Conservation (phyloP, 192 early-diverging fungal species). For the Chytriomyces confervae region DNA sequence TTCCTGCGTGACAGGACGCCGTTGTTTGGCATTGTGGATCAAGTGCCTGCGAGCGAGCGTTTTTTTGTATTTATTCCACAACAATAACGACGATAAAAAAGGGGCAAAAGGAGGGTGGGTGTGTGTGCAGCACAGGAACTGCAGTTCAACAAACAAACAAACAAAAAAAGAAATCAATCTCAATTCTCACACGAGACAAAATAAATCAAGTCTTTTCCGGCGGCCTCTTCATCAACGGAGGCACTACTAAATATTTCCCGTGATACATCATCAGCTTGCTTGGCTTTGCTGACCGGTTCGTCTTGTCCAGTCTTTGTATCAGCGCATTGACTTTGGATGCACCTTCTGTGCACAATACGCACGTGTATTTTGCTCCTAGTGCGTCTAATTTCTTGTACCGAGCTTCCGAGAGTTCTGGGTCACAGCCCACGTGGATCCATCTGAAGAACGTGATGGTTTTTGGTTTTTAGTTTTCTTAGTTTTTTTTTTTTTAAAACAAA, state of each 20-base stretch:
- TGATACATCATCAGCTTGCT: slow-evolving; percentile 38
- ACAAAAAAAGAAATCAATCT: too few relatives aligned
- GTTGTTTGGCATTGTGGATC: too few relatives aligned
- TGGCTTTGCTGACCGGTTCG: slow-evolving; percentile 9
- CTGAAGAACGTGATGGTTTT: slow-evolving; percentile 35
- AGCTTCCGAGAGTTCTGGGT: slow-evolving; percentile 49
- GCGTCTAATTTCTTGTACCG: slow-evolving; percentile 44
- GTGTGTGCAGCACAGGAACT: too few relatives aligned
- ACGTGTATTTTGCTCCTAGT: slow-evolving; percentile 52
- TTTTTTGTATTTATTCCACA: too few relatives aligned
- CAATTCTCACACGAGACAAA: too few relatives aligned
- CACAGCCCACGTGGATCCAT: slow-evolving; percentile 64
- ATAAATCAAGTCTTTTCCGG: slow-evolving; percentile 16
- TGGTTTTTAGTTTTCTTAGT: slow-evolving; percentile 12
- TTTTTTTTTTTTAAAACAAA: slow-evolving; percentile 13
- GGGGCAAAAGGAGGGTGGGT: too few relatives aligned
- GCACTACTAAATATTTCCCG: slow-evolving; percentile 40
- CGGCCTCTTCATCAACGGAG: slow-evolving; percentile 38
- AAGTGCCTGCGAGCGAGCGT: too few relatives aligned
- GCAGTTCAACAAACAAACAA: too few relatives aligned
- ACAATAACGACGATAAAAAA: too few relatives aligned
- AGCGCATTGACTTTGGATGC: slow-evolving; percentile 24
- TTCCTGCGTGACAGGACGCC: too few relatives aligned
- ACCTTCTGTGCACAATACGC: slow-evolving; percentile 49
- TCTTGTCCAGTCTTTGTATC: slow-evolving; percentile 20